Conservation (phyloP, 2,329 filamentous ascomycete species). For the Zalaria obscura region DNA sequence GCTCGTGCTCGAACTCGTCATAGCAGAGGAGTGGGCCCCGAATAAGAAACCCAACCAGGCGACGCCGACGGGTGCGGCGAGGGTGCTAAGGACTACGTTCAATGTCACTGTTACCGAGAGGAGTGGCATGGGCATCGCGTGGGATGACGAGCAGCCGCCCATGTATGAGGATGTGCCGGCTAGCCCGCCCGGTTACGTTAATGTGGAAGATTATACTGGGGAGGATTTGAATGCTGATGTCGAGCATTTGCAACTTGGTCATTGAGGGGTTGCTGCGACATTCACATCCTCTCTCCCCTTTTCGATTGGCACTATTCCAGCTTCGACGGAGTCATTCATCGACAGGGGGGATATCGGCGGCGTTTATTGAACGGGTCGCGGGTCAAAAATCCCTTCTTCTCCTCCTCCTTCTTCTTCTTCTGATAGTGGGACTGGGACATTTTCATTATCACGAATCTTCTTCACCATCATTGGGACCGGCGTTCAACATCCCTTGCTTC, state of each 20-base stretch:
- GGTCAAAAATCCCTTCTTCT: no score
- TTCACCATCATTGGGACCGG: no score
- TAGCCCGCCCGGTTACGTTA: slow-evolving; percentile 52
- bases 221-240: slow-evolving; percentile 32
- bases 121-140: slow-evolving; percentile 76
- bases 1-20: slow-evolving; percentile 83
- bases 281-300: no score
- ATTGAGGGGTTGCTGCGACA: no score
- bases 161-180: slow-evolving; percentile 87
- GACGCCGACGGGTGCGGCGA: slow-evolving; percentile 77
- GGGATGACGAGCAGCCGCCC: slow-evolving; percentile 92
- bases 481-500: no score
- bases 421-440: no score
- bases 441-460: no score
- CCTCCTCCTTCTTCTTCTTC: no score
- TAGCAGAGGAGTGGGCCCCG: slow-evolving; percentile 72
- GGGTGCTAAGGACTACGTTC: slow-evolving; percentile 89
- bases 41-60: slow-evolving; percentile 58
- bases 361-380: no score
- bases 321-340: no score
- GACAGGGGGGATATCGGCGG: no score
- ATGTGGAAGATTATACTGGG: slow-evolving; percentile 32
- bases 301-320: no score
- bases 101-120: slow-evolving; percentile 68
- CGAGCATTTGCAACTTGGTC: slow-evolving; percentile 24